Percentiles rank a stretch among this genome's conserved stretches.
Conservation (phyloP, 2,329 filamentous ascomycete genomes). For the Pestalotiopsis sp. region DNA sequence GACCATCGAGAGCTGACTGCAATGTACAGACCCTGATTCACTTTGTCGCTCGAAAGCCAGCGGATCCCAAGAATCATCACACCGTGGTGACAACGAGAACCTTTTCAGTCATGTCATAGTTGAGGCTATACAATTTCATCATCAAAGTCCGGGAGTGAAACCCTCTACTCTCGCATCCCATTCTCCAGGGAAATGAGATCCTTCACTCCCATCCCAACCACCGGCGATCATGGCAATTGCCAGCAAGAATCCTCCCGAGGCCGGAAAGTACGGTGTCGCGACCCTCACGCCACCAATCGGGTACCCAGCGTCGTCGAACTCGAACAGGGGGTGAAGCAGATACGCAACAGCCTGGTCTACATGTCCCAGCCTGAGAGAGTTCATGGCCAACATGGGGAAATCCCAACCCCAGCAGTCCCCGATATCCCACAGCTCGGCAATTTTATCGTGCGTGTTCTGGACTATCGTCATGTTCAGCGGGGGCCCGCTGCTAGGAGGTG, state of each 20-base stretch:
- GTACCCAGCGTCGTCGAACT: conserved; percentile 58
- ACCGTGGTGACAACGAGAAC: not conserved
- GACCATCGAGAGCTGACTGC: too few relatives aligned
- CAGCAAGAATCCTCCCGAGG: conserved; percentile 47
- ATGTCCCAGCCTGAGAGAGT: conserved; percentile 40
- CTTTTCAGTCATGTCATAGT: not conserved
- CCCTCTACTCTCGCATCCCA: conserved; percentile 51
- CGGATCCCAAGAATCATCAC: not conserved
- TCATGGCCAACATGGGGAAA: conserved; percentile 46
- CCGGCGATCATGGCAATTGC: conserved; percentile 58
- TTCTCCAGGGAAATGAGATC: conserved; percentile 43
- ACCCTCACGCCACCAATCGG: conserved; percentile 51
- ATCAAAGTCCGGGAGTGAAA: conserved; percentile 38
- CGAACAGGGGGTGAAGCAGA: conserved; percentile 49
- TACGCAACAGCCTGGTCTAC: conserved; percentile 38
- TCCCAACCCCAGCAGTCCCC: conserved; percentile 44
- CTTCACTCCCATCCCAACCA: conserved; percentile 53
- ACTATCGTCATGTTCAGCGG: conserved; percentile 35
- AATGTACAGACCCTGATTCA: not conserved
- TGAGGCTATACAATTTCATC: not conserved
- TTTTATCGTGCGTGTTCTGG: conserved; percentile 37
- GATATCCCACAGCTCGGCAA: conserved; percentile 38
- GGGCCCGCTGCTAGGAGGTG: conserved; percentile 35
- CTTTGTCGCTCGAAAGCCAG: not conserved
- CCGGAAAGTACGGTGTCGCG: conserved; percentile 59